Evolutionary conservation across 768 basidiomycete species (phyloP).

Genomic region (Thelephora aurantiotincta): DNA sequence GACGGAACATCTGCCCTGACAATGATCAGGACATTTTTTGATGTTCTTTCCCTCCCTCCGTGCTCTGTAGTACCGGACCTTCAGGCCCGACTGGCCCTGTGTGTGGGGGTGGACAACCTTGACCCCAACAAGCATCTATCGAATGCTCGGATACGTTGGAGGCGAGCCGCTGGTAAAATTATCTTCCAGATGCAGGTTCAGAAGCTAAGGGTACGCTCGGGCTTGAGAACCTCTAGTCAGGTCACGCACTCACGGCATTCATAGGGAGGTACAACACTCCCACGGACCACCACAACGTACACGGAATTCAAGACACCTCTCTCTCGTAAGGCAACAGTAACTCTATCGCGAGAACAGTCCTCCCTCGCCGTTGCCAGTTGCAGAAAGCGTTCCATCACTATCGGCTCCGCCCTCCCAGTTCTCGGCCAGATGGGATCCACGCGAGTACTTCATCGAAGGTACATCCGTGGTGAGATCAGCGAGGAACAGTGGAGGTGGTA

Average conservation of each 20-base stretch:
- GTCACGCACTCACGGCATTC: neutral
- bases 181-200: slow-evolving; percentile 20
- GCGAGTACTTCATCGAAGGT: slow-evolving; percentile 33
- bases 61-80: slow-evolving; percentile 12
- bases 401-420: slow-evolving; percentile 35
- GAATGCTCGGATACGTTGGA: slow-evolving; percentile 29
- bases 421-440: slow-evolving; percentile 39
- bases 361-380: slow-evolving; percentile 22
- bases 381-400: slow-evolving; percentile 27
- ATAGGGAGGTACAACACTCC: slow-evolving; percentile 46
- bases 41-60: slow-evolving; percentile 20
- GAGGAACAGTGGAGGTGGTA: slow-evolving; percentile 39
- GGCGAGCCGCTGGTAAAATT: slow-evolving; percentile 24
- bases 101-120: slow-evolving; percentile 23
- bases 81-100: slow-evolving; percentile 26
- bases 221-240: neutral
- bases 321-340: slow-evolving; percentile 13
- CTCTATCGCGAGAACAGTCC: slow-evolving; percentile 19
- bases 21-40: slow-evolving; percentile 29
- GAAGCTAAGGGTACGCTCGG: slow-evolving; percentile 22
- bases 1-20: slow-evolving; percentile 32
- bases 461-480: slow-evolving; percentile 31
- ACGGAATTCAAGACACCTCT: slow-evolving; percentile 23
- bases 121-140: slow-evolving; percentile 19
- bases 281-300: slow-evolving; percentile 22